Percentiles rank a stretch among this genome's conserved stretches.
These are phyloP conservation scores for Ensete glaucum DNA, from an alignment of 176 grass and related monocot species.

Conservation along the genomic window DNA sequence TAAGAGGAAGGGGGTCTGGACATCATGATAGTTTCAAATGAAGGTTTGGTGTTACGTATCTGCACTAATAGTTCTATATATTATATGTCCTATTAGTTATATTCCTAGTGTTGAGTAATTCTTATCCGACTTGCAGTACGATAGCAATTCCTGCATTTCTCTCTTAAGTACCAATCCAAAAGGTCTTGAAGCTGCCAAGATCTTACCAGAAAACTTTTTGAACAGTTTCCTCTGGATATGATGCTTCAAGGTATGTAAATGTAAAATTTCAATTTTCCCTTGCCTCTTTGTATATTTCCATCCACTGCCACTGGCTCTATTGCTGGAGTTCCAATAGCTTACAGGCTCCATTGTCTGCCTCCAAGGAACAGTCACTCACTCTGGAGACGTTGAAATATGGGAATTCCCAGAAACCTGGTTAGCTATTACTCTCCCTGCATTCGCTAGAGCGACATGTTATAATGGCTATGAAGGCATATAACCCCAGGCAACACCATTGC, in stretches of 20 bases:
- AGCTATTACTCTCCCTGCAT: conserved; percentile 29
- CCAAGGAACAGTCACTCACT: conserved; percentile 22
- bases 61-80: conserved; percentile 18
- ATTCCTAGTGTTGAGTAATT: neutral
- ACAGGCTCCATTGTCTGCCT: conserved; percentile 18
- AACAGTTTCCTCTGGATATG: conserved; percentile 72
- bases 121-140: conserved; percentile 36
- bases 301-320: conserved; percentile 12
- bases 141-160: conserved; percentile 51
- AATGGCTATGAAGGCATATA: conserved; percentile 80
- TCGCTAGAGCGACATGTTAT: conserved; percentile 50
- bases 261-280: neutral
- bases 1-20: conserved; percentile 57
- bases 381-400: conserved; percentile 23
- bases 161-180: conserved; percentile 65
- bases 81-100: neutral
- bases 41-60: conserved; percentile 32
- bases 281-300: conserved; percentile 7
- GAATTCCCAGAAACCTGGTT: conserved; percentile 26
- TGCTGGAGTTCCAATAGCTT: conserved; percentile 29
- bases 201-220: conserved; percentile 88
- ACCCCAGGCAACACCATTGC: conserved; percentile 74
- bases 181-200: conserved; percentile 68
- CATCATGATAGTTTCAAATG: conserved; percentile 33
- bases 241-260: conserved; percentile 58